A percentile compares a stretch with the other conserved stretches of the same genome.
phyloP scores from a whole-genome alignment of 805 yeast genomes.

The Candida boleticola region DNA sequence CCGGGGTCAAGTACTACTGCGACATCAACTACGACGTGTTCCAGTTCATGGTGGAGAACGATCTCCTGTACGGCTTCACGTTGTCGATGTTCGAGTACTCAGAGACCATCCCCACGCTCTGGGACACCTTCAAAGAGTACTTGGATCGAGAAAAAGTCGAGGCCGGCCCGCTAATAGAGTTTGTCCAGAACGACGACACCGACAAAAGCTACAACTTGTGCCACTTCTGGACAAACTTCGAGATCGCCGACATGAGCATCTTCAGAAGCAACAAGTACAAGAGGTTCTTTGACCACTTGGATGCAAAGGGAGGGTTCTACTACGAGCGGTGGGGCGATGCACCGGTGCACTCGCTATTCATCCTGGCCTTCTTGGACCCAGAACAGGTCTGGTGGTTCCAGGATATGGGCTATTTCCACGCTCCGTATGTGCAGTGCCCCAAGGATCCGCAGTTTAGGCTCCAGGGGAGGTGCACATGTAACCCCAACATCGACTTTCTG shows the following conservation, averaged over 20 bases:
- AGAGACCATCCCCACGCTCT: constrained; percentile 60
- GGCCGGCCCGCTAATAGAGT: constrained; percentile 10
- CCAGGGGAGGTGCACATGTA: constrained; percentile 34
- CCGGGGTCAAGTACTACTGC: constrained; percentile 60
- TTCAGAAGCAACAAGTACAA: constrained; percentile 59
- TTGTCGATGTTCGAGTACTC: constrained; percentile 62
- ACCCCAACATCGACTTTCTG: constrained; percentile 35
- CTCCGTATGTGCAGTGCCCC: constrained; percentile 68
- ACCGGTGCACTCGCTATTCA: constrained; percentile 82
- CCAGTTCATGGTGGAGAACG: constrained; percentile 50
- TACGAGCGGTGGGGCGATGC: constrained; percentile 96
- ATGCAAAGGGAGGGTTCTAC: constrained; percentile 71
- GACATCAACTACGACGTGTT: constrained; percentile 65
- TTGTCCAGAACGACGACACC: constrained; percentile 16
- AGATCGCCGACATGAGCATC: constrained; percentile 69
- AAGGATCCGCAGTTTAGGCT: constrained; percentile 23
- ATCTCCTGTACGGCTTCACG: constrained; percentile 66
- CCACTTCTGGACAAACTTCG: constrained; percentile 83
- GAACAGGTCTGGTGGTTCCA: constrained; percentile 67
- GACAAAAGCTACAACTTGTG: constrained; percentile 56
- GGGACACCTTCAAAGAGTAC: constrained; percentile 53
- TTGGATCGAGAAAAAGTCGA: constrained; percentile 37
- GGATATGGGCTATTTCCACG: constrained; percentile 72
- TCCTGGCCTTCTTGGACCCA: constrained; percentile 54
- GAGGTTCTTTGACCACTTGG: constrained; percentile 61